phyloP scores from a whole-genome alignment of 139 green algal species.

The Coccomyxa sp. region DNA sequence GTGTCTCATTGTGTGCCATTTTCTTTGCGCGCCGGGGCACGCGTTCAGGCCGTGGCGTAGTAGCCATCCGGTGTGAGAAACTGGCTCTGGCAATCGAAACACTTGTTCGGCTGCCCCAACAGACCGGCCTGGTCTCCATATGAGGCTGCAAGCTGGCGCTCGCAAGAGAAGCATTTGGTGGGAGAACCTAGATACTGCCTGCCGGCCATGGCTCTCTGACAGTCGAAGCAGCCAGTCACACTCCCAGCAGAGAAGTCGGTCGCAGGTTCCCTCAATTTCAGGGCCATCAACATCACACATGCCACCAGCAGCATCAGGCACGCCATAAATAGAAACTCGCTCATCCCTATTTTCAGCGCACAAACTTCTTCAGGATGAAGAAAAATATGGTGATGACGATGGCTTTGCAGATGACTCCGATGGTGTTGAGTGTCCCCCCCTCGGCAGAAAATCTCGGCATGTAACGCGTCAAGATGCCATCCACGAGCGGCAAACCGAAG shows the following conservation, averaged over 20 bases:
- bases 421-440: background rate
- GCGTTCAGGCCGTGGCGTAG: background rate
- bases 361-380: background rate
- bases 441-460: background rate
- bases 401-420: background rate
- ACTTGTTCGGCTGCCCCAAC: background rate
- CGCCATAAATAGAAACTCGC: background rate
- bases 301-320: background rate
- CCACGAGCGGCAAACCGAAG: background rate
- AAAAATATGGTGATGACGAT: conserved; percentile 2
- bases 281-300: background rate
- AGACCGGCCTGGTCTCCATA: background rate
- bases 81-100: background rate
- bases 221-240: background rate
- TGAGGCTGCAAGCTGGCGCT: background rate
- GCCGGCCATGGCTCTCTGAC: background rate
- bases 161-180: background rate
- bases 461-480: background rate
- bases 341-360: conserved; percentile 1
- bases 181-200: background rate
- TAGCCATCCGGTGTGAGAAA: background rate
- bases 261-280: background rate
- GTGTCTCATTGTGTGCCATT: background rate
- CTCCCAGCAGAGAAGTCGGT: background rate
- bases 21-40: background rate